phyloP scores from a whole-genome alignment of 345 rosid genomes.

The Barbarea vulgaris region DNA sequence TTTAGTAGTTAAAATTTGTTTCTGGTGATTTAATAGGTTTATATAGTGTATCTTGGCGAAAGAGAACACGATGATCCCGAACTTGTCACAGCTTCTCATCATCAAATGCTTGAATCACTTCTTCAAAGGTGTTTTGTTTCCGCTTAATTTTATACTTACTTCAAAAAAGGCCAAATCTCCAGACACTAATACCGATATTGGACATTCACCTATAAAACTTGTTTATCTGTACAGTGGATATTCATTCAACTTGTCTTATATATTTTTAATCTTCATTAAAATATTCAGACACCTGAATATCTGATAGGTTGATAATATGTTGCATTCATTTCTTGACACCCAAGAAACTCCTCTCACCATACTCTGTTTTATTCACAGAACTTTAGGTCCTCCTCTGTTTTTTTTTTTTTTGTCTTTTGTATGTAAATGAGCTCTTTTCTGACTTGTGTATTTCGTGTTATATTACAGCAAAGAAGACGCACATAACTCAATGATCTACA shows the following conservation, averaged over 20 bases:
- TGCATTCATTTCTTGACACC: background rate
- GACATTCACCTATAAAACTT: background rate
- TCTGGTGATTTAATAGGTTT: constrained; percentile 28
- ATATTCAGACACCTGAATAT: background rate
- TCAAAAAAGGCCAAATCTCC: background rate
- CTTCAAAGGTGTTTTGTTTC: constrained; percentile 40
- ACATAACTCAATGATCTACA: constrained; percentile 49
- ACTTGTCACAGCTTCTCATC: constrained; percentile 44
- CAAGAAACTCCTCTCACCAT: background rate
- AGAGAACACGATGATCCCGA: constrained; percentile 46
- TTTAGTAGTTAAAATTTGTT: background rate
- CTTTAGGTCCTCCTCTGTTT: background rate
- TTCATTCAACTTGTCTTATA: background rate
- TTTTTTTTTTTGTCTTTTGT: background rate
- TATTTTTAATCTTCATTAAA: background rate
- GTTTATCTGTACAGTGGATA: background rate
- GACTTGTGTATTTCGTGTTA: constrained; percentile 1
- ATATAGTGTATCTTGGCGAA: constrained; percentile 55
- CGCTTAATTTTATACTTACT: background rate
- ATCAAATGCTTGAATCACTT: constrained; percentile 44
- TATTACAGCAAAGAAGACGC: constrained; percentile 47
- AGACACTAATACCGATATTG: background rate
- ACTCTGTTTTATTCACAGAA: constrained; percentile 14
- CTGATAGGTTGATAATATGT: background rate
- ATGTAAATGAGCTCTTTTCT: background rate